Conservation (phyloP, 805 yeast species). For the Candida ortonii region DNA sequence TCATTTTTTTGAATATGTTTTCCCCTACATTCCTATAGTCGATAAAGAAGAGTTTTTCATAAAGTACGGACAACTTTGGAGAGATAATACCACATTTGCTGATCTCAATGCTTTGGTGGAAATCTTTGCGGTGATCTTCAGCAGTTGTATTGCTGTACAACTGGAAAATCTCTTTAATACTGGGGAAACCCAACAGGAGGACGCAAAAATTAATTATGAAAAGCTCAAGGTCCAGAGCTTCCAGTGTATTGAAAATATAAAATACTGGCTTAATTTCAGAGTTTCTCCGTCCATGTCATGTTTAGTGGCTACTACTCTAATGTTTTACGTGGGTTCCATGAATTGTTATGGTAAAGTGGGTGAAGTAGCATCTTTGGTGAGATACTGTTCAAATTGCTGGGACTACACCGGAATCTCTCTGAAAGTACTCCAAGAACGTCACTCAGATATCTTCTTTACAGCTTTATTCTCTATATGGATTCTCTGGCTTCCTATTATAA, state of each 20-base stretch:
- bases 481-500: conserved; percentile 21
- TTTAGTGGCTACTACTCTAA: conserved; percentile 16
- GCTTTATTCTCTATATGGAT: conserved; percentile 23
- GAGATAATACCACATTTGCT: conserved; percentile 2
- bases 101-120: conserved; percentile 17
- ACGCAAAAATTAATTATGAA: conserved; percentile 6
- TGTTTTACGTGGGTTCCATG: conserved; percentile 22
- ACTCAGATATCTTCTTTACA: conserved; percentile 19
- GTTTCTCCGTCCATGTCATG: conserved; percentile 22
- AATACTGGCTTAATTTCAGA: conserved; percentile 14
- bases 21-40: conserved; percentile 24
- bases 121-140: conserved; percentile 20
- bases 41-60: conserved; percentile 20
- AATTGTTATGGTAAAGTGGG: conserved; percentile 18
- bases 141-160: conserved; percentile 18
- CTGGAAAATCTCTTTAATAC: conserved; percentile 4
- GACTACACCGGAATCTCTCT: conserved; percentile 20
- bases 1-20: conserved; percentile 20
- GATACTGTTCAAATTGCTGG: conserved; percentile 19
- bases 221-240: conserved; percentile 15
- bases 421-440: conserved; percentile 9
- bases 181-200: not conserved
- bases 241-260: conserved; percentile 21
- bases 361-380: conserved; percentile 16
- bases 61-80: conserved; percentile 19